phyloP scores from a whole-genome alignment of 352 stramenopile species.

The Peronospora destructor region DNA sequence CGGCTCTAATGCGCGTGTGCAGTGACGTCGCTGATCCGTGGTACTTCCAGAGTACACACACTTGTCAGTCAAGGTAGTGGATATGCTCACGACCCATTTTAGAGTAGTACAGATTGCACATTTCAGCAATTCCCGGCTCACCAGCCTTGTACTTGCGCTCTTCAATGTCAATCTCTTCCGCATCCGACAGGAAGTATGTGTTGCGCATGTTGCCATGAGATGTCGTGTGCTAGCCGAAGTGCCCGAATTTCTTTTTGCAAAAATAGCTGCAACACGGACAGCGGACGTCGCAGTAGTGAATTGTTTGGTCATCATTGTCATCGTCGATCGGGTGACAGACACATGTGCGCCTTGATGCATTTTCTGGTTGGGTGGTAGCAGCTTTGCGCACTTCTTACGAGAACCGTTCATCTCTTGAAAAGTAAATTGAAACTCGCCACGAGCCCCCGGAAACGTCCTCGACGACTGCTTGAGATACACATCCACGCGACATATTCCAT shows the following conservation, averaged over 20 bases:
- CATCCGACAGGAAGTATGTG: slow-evolving; percentile 59
- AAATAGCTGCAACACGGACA: slow-evolving; percentile 76
- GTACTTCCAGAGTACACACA: slow-evolving; percentile 51
- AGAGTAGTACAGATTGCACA: slow-evolving; percentile 77
- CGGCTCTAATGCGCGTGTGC: slow-evolving; percentile 42
- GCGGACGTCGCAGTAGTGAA: slow-evolving; percentile 65
- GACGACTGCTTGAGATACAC: slow-evolving; percentile 64
- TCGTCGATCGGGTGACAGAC: slow-evolving; percentile 15
- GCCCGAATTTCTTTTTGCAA: slow-evolving; percentile 53
- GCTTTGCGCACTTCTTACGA: slow-evolving; percentile 49
- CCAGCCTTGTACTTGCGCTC: slow-evolving; percentile 67
- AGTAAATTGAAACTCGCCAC: slow-evolving; percentile 59
- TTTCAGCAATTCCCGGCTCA: slow-evolving; percentile 62
- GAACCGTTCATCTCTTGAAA: slow-evolving; percentile 78
- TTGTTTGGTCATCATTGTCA: slow-evolving; percentile 11
- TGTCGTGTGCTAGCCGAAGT: slow-evolving; percentile 49
- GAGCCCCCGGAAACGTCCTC: slow-evolving; percentile 54
- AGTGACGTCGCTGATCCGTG: slow-evolving; percentile 64
- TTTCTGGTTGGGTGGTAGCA: slow-evolving; percentile 35
- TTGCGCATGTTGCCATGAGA: slow-evolving; percentile 80
- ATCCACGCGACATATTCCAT: slow-evolving; percentile 60
- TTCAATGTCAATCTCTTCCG: slow-evolving; percentile 52
- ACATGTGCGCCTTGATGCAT: slow-evolving; percentile 43
- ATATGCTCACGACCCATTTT: slow-evolving; percentile 75
- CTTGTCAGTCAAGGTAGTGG: slow-evolving; percentile 51